Conservation (phyloP, 441 rosid species). For the Gossypium davidsonii region DNA sequence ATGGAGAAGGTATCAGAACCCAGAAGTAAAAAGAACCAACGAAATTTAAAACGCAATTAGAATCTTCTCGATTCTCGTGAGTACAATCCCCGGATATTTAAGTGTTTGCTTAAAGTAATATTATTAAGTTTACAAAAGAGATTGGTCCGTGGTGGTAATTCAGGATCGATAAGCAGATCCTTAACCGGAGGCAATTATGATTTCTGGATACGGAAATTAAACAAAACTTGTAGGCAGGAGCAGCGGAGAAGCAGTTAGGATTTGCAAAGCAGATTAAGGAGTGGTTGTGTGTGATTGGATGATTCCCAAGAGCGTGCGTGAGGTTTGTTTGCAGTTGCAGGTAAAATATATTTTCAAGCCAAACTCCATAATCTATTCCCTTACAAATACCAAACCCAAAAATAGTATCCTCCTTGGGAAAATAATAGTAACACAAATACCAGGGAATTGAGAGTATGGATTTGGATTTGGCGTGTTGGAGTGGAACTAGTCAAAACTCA, state of each 20-base stretch:
- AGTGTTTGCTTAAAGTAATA: not conserved
- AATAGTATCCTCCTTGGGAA: constrained; percentile 24
- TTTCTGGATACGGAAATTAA: not conserved
- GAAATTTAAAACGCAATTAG: not conserved
- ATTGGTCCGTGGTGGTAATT: not conserved
- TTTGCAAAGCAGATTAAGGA: not conserved
- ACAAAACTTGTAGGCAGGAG: not conserved
- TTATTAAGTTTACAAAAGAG: not conserved
- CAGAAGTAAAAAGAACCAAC: not conserved
- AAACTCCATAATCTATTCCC: not conserved
- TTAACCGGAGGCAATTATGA: not conserved
- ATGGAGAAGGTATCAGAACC: not conserved
- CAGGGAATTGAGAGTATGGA: constrained; percentile 1
- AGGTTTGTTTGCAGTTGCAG: not conserved
- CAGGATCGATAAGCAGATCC: not conserved
- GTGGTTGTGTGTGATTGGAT: not conserved
- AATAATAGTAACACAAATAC: constrained; percentile 12
- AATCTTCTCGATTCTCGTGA: not conserved
- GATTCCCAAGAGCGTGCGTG: constrained; percentile 6
- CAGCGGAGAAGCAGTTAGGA: not conserved
- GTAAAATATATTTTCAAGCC: not conserved
- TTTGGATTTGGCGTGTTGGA: constrained; percentile 30
- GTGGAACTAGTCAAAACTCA: constrained; percentile 20
- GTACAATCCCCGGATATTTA: not conserved
- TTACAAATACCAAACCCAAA: constrained; percentile 5